These are phyloP conservation scores for Nemophila menziesii DNA, from an alignment of 257 asterid species.

Conservation along the genomic window DNA sequence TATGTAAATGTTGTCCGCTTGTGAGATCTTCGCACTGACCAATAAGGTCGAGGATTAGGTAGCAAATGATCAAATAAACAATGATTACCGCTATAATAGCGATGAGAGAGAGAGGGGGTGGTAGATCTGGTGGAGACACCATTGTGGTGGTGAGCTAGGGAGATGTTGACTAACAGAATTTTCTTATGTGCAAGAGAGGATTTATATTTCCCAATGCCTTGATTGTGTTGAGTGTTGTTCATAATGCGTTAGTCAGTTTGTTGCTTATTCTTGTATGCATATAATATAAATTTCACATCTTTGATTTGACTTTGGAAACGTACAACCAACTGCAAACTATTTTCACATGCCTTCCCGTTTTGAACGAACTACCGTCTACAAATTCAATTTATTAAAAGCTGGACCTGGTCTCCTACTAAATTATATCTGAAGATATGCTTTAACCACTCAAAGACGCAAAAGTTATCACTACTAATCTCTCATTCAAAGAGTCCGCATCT, in stretches of 20 bases:
- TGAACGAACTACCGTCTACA: too few species aligned
- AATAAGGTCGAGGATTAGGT: slow-evolving; percentile 28
- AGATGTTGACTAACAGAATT: neutral
- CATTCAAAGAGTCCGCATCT: too few species aligned
- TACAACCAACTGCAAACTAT: slow-evolving; percentile 5
- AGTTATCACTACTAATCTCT: too few species aligned
- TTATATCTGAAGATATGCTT: too few species aligned
- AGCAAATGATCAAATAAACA: slow-evolving; percentile 34
- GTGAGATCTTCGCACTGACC: slow-evolving; percentile 12
- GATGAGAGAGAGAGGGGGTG: slow-evolving; percentile 37
- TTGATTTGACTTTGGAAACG: neutral
- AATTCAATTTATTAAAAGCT: too few species aligned
- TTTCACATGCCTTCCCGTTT: slow-evolving; percentile 20
- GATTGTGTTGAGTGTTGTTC: too few species aligned
- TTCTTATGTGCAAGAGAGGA: neutral
- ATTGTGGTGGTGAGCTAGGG: slow-evolving; percentile 3
- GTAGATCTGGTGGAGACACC: slow-evolving; percentile 27
- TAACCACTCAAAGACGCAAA: too few species aligned
- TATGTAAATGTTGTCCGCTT: slow-evolving; percentile 1
- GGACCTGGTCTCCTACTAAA: too few species aligned
- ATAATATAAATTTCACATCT: neutral
- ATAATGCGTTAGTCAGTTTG: neutral
- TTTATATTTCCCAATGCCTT: too few species aligned
- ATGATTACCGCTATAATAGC: slow-evolving; percentile 28
- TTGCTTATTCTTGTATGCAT: neutral